A percentile compares a stretch with the other conserved stretches of the same genome.
phyloP scores from a whole-genome alignment of 1,139 yeast species.

The Nadsonia commutata region DNA sequence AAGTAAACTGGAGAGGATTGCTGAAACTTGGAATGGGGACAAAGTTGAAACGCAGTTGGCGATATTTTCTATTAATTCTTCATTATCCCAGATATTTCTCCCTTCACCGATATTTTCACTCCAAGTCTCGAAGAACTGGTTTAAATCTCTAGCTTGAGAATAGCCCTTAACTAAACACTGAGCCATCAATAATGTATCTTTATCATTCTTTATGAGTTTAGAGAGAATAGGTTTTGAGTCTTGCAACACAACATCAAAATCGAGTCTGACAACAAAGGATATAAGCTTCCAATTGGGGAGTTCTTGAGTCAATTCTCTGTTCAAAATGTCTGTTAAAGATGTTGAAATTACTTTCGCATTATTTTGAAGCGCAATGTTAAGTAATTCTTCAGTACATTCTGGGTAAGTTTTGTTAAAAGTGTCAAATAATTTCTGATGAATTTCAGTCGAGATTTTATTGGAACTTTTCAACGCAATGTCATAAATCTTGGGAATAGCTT shows the following conservation, averaged over 20 bases:
- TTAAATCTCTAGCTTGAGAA: conserved; percentile 36
- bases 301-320: not conserved
- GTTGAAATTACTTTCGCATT: conserved; percentile 3
- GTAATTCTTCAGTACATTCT: not conserved
- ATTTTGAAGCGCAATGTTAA: conserved; percentile 5
- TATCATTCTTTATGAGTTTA: conserved; percentile 1
- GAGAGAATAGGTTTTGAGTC: conserved; percentile 4
- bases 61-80: conserved; percentile 8
- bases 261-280: conserved; percentile 2
- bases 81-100: conserved; percentile 10
- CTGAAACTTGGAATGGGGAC: conserved; percentile 10
- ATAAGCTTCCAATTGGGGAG: conserved; percentile 5
- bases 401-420: conserved; percentile 3
- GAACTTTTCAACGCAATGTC: not conserved
- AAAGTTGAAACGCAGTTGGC: conserved; percentile 9
- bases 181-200: conserved; percentile 5
- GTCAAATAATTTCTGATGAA: conserved; percentile 1
- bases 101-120: conserved; percentile 13
- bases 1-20: not conserved
- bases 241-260: conserved; percentile 6
- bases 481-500: not conserved
- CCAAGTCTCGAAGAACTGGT: conserved; percentile 38
- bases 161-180: conserved; percentile 27
- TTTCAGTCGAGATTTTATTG: not conserved
- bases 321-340: conserved; percentile 2